Evolutionary conservation across 1,284 basidiomycete species (phyloP).

Genomic region (Cryptococcus hybrid): DNA sequence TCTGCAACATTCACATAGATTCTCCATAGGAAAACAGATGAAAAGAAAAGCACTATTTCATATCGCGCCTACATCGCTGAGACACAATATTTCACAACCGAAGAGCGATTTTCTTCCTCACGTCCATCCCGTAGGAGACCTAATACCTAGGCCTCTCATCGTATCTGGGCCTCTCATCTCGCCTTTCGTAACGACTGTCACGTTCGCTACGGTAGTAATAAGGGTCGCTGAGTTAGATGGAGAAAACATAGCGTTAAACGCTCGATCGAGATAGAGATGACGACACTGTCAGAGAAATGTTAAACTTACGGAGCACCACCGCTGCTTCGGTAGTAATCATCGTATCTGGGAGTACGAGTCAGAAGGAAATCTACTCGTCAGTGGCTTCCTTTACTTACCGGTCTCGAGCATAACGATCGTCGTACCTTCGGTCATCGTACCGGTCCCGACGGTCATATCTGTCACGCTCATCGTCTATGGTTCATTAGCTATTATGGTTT

Average conservation of each 20-base stretch:
- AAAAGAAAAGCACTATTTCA: too few relatives aligned
- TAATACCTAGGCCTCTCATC: conserved; percentile 31
- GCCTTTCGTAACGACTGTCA: conserved; percentile 17
- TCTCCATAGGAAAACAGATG: too few relatives aligned
- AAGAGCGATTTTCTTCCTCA: too few relatives aligned
- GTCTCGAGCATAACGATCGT: conserved; percentile 40
- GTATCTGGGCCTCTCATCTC: conserved; percentile 27
- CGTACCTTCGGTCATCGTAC: conserved; percentile 37
- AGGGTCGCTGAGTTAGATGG: conserved; percentile 15
- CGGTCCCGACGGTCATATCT: conserved; percentile 55
- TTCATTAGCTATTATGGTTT: background rate
- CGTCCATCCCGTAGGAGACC: too few relatives aligned
- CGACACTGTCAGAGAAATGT: conserved; percentile 13
- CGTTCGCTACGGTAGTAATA: conserved; percentile 52
- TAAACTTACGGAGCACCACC: conserved; percentile 29
- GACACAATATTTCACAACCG: too few relatives aligned
- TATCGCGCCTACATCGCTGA: too few relatives aligned
- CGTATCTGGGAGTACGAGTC: conserved; percentile 16
- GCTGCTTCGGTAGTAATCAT: conserved; percentile 24
- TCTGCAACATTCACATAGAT: too few relatives aligned
- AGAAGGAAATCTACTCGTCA: too few relatives aligned
- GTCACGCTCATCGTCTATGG: conserved; percentile 52
- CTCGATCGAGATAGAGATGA: conserved; percentile 7
- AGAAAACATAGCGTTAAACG: conserved; percentile 9
- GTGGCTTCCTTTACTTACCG: background rate